Evolutionary conservation across 2,329 filamentous ascomycete species (phyloP).

Genomic region (Colletotrichum horii): DNA sequence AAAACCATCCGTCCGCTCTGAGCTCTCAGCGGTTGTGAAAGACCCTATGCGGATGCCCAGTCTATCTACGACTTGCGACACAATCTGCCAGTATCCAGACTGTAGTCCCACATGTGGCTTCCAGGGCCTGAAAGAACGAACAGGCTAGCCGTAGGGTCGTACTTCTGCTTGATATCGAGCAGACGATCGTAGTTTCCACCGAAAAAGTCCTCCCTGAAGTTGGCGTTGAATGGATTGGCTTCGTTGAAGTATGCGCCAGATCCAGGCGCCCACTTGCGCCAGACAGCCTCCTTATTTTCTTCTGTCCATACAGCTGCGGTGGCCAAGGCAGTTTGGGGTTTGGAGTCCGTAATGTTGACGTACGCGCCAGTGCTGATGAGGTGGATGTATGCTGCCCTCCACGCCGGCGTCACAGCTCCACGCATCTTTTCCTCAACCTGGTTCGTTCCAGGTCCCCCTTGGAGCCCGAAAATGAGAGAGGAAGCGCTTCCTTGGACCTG

Average conservation of each 20-base stretch:
- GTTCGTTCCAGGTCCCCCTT: background rate
- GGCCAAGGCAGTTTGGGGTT: background rate
- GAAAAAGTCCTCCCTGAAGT: conserved; percentile 32
- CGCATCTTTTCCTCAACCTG: background rate
- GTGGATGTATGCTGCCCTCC: conserved; percentile 11
- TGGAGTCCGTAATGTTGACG: background rate
- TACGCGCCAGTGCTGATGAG: background rate
- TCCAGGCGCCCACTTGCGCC: conserved; percentile 16
- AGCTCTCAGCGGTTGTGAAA: background rate
- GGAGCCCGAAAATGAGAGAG: background rate
- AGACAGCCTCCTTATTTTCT: conserved; percentile 2
- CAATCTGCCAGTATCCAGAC: background rate
- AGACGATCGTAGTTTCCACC: conserved; percentile 30
- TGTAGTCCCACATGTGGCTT: conserved; percentile 19
- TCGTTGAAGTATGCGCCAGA: conserved; percentile 41
- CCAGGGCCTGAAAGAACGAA: conserved; percentile 17
- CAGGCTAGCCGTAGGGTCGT: conserved; percentile 29
- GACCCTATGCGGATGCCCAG: rapidly evolving
- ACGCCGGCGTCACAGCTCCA: conserved; percentile 7
- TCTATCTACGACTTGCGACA: background rate
- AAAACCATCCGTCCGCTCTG: background rate
- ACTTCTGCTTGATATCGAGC: conserved; percentile 30
- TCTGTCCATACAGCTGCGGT: background rate
- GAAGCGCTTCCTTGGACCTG: background rate
- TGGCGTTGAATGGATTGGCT: conserved; percentile 36